phyloP scores from a whole-genome alignment of 805 yeast genomes.

The Metschnikowia gruessii region DNA sequence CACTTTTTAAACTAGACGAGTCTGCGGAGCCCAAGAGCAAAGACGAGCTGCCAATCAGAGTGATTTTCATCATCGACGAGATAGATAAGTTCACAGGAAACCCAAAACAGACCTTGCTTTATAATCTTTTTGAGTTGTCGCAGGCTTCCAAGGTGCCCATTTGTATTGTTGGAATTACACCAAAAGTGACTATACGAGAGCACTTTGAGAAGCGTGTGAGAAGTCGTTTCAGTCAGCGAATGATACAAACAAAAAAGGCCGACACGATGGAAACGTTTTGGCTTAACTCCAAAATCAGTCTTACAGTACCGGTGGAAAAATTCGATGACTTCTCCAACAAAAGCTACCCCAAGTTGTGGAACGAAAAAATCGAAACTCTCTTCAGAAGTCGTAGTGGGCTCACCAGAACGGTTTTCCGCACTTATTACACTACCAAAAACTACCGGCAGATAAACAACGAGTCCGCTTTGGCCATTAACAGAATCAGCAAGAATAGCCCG shows the following conservation, averaged over 20 bases:
- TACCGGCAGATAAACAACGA: slow-evolving; percentile 47
- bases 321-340: slow-evolving; percentile 18
- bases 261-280: slow-evolving; percentile 48
- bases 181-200: slow-evolving; percentile 74
- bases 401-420: slow-evolving; percentile 23
- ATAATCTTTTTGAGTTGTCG: slow-evolving; percentile 84
- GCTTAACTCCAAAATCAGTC: slow-evolving; percentile 41
- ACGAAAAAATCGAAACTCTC: slow-evolving; percentile 31
- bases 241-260: slow-evolving; percentile 58
- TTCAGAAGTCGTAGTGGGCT: slow-evolving; percentile 16
- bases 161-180: slow-evolving; percentile 75
- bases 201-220: slow-evolving; percentile 86
- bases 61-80: slow-evolving; percentile 80
- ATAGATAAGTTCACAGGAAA: slow-evolving; percentile 73
- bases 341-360: slow-evolving; percentile 42
- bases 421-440: slow-evolving; percentile 60
- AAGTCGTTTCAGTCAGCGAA: slow-evolving; percentile 81
- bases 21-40: slow-evolving; percentile 17
- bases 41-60: slow-evolving; percentile 40
- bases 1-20: slow-evolving; percentile 42
- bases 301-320: slow-evolving; percentile 27
- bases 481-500: slow-evolving; percentile 25
- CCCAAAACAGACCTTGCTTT: slow-evolving; percentile 76
- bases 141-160: slow-evolving; percentile 70
- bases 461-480: slow-evolving; percentile 41